Base-by-base conservation (phyloP, 2,329 filamentous ascomycete species). In the Septoria petroselini region DNA sequence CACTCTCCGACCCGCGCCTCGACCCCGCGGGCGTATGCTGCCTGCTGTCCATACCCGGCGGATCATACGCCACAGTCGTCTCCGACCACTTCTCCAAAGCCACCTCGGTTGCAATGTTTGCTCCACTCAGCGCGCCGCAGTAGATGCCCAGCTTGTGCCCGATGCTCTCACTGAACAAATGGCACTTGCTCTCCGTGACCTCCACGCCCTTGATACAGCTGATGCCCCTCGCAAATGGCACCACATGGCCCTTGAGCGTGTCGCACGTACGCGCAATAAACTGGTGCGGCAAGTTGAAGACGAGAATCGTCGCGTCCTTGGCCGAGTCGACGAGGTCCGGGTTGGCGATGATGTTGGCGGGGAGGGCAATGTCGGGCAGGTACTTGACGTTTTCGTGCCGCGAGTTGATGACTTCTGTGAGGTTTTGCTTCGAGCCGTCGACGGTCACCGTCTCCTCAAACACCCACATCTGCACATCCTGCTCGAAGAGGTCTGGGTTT, bases 151-250 rank as follows among this genome's bases (percentile, higher is more conserved):
- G 78, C 23, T 86, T 85, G 68, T 88, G 83, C 50, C 91, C 91
- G 66, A 98, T 98, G 70, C 86, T 89, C 73, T 98, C 93, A 47
- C 88, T 94, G 75, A 98, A 96, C 47, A 98, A 80, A 63, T 84
- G 84, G 61, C 97, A 84, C 48, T 87, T 88, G 42, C 88, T 83
- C 63, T 91, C 86, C 3, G 86, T 85, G 27, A 98, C 93, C 61
- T 95, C 87, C 54, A 98, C 91, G 61, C 93, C 93, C 77, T 98
- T 98, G 74, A 97, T 96, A 72, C 93, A 98, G 67, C 89, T 95
- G 65, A 98, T 90, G 52, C 90, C 93, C 56, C 94, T 83, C 19
- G 93, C 91, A 64, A 84, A 97, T 5, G 93, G 93, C 23, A 96
- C 73, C 58, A 96, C 94, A 63, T 95, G 84, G 53, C 91, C 93